Evolutionary conservation across 768 basidiomycete genomes (phyloP).

Genomic region (Pleurotus tuoliensis): DNA sequence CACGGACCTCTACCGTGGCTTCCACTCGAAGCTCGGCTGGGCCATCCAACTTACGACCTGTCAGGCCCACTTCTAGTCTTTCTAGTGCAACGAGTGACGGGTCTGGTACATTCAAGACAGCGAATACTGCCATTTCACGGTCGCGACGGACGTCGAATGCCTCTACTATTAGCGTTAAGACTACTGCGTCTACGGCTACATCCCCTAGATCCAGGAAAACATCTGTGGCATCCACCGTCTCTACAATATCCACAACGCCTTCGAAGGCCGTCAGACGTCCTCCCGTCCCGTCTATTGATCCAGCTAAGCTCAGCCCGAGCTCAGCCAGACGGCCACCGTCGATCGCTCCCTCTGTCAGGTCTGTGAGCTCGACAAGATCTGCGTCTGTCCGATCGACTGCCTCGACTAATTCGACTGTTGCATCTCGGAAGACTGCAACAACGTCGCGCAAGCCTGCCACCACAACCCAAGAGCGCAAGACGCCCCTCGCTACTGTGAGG

Average conservation of each 20-base stretch:
- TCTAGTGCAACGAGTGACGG: slow-evolving; percentile 28
- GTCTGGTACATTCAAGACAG: slow-evolving; percentile 42
- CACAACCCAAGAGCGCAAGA: slow-evolving; percentile 13
- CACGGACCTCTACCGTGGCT: slow-evolving; percentile 27
- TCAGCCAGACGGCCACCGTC: slow-evolving; percentile 18
- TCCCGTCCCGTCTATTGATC: slow-evolving; percentile 27
- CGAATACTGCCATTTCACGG: slow-evolving; percentile 29
- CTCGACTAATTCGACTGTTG: slow-evolving; percentile 23
- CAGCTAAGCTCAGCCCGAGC: slow-evolving; percentile 26
- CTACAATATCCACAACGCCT: slow-evolving; percentile 8
- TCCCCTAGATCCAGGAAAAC: slow-evolving; percentile 18
- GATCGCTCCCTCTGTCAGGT: slow-evolving; percentile 14
- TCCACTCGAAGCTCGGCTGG: slow-evolving; percentile 17
- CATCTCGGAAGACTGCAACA: slow-evolving; percentile 20
- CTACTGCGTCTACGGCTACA: not conserved
- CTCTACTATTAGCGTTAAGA: slow-evolving; percentile 14
- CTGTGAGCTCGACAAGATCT: not conserved
- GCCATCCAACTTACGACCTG: slow-evolving; percentile 11
- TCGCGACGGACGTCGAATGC: slow-evolving; percentile 29
- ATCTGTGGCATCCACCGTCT: slow-evolving; percentile 8
- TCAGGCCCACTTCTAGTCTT: slow-evolving; percentile 13
- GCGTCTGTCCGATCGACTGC: slow-evolving; percentile 21
- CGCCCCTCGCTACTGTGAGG: slow-evolving; percentile 8
- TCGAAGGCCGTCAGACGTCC: slow-evolving; percentile 19
- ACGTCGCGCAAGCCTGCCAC: slow-evolving; percentile 13